Evolutionary conservation across 2,329 filamentous ascomycete species (phyloP).

Genomic region (Penicillium sp.): DNA sequence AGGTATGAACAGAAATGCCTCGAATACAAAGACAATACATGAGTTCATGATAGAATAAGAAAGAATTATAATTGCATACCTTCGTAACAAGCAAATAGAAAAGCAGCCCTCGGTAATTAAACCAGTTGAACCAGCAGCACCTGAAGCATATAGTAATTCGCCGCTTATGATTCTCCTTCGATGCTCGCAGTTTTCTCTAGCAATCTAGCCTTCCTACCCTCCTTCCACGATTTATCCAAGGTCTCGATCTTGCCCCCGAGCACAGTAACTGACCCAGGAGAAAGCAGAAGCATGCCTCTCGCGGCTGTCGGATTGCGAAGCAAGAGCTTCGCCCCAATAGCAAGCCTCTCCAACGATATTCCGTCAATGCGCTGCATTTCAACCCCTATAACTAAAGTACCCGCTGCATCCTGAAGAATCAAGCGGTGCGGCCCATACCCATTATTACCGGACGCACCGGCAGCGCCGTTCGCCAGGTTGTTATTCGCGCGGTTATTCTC

Average conservation of each 20-base stretch:
- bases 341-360: constrained; percentile 58
- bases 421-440: constrained; percentile 69
- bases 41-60: background rate
- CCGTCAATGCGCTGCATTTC: constrained; percentile 68
- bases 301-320: constrained; percentile 65
- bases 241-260: constrained; percentile 85
- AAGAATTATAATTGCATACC: constrained; percentile 1
- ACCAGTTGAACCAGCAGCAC: background rate
- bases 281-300: constrained; percentile 75
- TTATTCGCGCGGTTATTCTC: constrained; percentile 20
- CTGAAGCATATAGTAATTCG: background rate
- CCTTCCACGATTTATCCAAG: constrained; percentile 75
- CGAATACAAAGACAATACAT: background rate
- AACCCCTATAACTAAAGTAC: constrained; percentile 67
- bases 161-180: constrained; percentile 7
- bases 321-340: constrained; percentile 80
- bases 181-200: constrained; percentile 56
- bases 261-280: constrained; percentile 65
- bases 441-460: constrained; percentile 16
- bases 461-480: constrained; percentile 8
- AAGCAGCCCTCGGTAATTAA: background rate
- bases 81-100: background rate
- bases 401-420: constrained; percentile 75
- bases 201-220: constrained; percentile 67
- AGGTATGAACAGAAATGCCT: background rate